These are phyloP conservation scores for Trametes coccinea DNA, from an alignment of 768 basidiomycete genomes.

Conservation along the genomic window DNA sequence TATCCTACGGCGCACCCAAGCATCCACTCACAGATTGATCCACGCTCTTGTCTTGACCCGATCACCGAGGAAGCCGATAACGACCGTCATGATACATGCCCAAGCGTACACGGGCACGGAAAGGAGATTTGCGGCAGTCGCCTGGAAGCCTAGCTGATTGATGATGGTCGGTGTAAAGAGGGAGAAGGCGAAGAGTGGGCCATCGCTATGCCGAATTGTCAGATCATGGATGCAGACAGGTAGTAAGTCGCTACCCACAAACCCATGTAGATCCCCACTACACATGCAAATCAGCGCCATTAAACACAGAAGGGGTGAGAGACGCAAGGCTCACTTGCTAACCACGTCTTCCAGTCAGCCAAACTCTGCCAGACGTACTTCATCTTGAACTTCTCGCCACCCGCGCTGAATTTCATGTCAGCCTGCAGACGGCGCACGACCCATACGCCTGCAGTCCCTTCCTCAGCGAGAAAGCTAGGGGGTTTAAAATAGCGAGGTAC, in stretches of 20 bases:
- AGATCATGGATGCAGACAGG: constrained; percentile 1
- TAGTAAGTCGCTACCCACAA: constrained; percentile 44
- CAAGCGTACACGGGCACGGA: constrained; percentile 79
- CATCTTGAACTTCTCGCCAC: constrained; percentile 53
- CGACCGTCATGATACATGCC: constrained; percentile 66
- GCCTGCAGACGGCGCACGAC: constrained; percentile 64
- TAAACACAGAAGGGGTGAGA: neutral
- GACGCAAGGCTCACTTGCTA: constrained; percentile 51
- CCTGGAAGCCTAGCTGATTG: constrained; percentile 61
- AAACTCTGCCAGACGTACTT: constrained; percentile 62
- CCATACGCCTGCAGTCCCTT: constrained; percentile 48
- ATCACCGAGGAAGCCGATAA: constrained; percentile 64
- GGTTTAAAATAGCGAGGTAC: constrained; percentile 28
- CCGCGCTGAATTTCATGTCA: constrained; percentile 67
- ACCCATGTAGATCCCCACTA: constrained; percentile 73
- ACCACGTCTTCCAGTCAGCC: constrained; percentile 72
- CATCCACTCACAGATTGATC: constrained; percentile 55
- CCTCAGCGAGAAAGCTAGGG: neutral
- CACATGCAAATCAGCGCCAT: neutral
- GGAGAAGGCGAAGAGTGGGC: constrained; percentile 57
- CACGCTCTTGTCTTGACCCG: constrained; percentile 53
- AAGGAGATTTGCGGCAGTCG: constrained; percentile 69
- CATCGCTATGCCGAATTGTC: constrained; percentile 36
- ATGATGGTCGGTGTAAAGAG: constrained; percentile 49
- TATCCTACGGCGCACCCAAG: neutral